Conservation (phyloP, 495 filamentous ascomycete species). For the Cairneyella variabilis region DNA sequence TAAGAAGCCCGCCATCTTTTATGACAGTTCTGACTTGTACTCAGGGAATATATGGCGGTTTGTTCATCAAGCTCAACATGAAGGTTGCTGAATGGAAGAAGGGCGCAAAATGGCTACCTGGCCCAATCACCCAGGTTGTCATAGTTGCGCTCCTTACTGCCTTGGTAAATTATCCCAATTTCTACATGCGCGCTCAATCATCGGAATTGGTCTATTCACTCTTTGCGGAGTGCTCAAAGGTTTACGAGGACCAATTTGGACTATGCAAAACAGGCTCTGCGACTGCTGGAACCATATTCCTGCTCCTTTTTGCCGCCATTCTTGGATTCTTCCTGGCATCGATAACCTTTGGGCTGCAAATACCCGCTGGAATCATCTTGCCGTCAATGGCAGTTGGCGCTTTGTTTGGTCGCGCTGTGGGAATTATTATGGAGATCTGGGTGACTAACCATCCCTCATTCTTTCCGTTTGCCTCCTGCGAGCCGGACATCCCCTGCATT, state of each 20-base stretch:
- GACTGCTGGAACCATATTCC: constrained; percentile 69
- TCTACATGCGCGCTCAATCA: constrained; percentile 89
- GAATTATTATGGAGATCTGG: constrained; percentile 86
- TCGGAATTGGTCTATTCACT: constrained; percentile 89
- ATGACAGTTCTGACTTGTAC: background rate
- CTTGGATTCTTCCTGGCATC: constrained; percentile 83
- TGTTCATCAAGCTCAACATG: constrained; percentile 96
- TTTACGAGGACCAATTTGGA: constrained; percentile 76
- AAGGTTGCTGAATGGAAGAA: constrained; percentile 78
- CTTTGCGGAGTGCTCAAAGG: constrained; percentile 82
- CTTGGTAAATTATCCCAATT: constrained; percentile 88
- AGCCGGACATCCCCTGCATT: constrained; percentile 85
- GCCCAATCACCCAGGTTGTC: constrained; percentile 73
- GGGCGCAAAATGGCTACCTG: constrained; percentile 50
- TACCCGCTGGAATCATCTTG: constrained; percentile 93
- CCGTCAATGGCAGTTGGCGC: constrained; percentile 97
- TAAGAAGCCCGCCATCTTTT: constrained; percentile 19
- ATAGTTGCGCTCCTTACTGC: constrained; percentile 74
- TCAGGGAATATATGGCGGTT: constrained; percentile 78
- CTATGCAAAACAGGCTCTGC: constrained; percentile 75
- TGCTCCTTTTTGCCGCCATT: constrained; percentile 74
- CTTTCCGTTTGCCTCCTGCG: constrained; percentile 74
- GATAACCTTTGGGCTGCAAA: constrained; percentile 92
- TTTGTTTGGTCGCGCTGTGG: constrained; percentile 85
- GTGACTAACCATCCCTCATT: constrained; percentile 72